Evolutionary conservation across 805 yeast species (phyloP).

Genomic region (Kluyveromyces lactis): DNA sequence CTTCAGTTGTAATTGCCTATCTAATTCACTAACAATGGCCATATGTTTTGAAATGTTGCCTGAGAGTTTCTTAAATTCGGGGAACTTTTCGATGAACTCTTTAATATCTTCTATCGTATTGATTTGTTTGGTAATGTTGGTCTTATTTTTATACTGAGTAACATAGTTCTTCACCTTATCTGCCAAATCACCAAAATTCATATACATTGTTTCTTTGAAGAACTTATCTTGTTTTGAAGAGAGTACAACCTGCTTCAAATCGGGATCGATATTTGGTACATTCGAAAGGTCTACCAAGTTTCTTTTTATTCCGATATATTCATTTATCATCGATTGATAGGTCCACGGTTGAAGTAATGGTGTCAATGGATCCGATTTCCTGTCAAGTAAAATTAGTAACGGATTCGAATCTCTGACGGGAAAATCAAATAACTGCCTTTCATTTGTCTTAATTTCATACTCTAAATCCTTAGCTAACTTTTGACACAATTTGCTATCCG

Average conservation of each 20-base stretch:
- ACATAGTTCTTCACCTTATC: slow-evolving; percentile 82
- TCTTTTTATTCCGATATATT: slow-evolving; percentile 71
- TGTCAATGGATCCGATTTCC: slow-evolving; percentile 87
- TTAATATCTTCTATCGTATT: slow-evolving; percentile 85
- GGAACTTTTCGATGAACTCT: slow-evolving; percentile 82
- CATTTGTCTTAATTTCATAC: slow-evolving; percentile 46
- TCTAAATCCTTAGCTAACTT: slow-evolving; percentile 62
- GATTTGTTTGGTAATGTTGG: slow-evolving; percentile 60
- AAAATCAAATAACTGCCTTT: slow-evolving; percentile 60
- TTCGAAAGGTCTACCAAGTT: slow-evolving; percentile 65
- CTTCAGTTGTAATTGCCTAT: slow-evolving; percentile 53
- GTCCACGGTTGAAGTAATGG: slow-evolving; percentile 96
- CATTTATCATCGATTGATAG: slow-evolving; percentile 95
- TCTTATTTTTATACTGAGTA: slow-evolving; percentile 67
- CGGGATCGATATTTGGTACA: slow-evolving; percentile 49
- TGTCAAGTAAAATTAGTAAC: slow-evolving; percentile 63
- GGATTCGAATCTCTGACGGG: slow-evolving; percentile 61
- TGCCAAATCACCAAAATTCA: slow-evolving; percentile 92
- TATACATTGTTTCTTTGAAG: slow-evolving; percentile 70
- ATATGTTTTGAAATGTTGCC: slow-evolving; percentile 89
- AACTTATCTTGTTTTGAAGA: slow-evolving; percentile 68
- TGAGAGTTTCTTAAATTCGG: slow-evolving; percentile 84
- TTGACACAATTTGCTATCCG: slow-evolving; percentile 54
- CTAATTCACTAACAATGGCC: slow-evolving; percentile 80
- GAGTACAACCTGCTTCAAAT: slow-evolving; percentile 54